Conservation (phyloP, 2,329 filamentous ascomycete genomes). For the Colletotrichum graminicola region DNA sequence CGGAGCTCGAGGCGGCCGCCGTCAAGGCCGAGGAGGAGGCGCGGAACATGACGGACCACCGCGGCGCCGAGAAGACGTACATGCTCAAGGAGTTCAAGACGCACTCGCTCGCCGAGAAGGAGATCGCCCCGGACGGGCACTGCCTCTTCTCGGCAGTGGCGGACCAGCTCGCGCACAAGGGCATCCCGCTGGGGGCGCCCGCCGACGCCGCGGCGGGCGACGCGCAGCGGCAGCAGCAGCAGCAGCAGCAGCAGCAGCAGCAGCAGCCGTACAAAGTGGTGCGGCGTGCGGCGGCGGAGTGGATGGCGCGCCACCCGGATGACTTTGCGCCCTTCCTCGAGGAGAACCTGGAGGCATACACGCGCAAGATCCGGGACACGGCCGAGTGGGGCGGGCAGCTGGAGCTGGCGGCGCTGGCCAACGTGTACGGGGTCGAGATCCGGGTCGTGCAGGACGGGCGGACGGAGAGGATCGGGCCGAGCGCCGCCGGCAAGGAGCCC, state of each 20-base stretch:
- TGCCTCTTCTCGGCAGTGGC: constrained; percentile 94
- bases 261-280: constrained; percentile 72
- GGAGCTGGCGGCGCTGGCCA: constrained; percentile 87
- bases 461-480: constrained; percentile 77
- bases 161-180: constrained; percentile 76
- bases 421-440: constrained; percentile 83
- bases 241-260: background rate
- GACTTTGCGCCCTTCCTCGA: constrained; percentile 92
- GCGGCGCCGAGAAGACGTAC: constrained; percentile 74
- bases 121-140: constrained; percentile 91
- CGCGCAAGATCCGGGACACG: constrained; percentile 82
- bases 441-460: constrained; percentile 87
- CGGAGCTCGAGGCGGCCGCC: constrained; percentile 80
- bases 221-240: constrained; percentile 16
- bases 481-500: constrained; percentile 50
- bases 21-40: constrained; percentile 81
- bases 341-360: constrained; percentile 80
- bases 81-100: constrained; percentile 77
- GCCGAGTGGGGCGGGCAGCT: constrained; percentile 97
- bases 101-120: constrained; percentile 76
- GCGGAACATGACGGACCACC: constrained; percentile 77
- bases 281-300: constrained; percentile 78
- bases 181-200: constrained; percentile 56
- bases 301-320: constrained; percentile 79
- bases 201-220: constrained; percentile 21